Conservation (phyloP, 768 basidiomycete species). For the Pleurotus tuoliensis region DNA sequence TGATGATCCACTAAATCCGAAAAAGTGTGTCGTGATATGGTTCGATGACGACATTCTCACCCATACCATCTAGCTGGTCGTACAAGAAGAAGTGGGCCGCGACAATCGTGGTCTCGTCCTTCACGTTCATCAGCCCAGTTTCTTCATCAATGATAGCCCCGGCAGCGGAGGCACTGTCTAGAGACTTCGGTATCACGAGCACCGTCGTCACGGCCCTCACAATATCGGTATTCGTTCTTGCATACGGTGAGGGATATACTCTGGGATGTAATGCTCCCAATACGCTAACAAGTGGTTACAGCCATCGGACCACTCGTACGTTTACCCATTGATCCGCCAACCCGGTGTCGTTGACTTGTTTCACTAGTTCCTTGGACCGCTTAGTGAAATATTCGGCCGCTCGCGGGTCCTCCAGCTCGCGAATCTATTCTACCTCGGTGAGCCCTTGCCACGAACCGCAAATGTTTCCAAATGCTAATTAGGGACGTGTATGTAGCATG, state of each 20-base stretch:
- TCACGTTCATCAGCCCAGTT: constrained; percentile 66
- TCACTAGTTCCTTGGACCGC: constrained; percentile 44
- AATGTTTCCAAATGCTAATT: neutral
- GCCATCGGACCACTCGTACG: constrained; percentile 49
- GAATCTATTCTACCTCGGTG: constrained; percentile 68
- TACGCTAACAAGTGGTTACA: constrained; percentile 16
- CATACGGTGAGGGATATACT: constrained; percentile 43
- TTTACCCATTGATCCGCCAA: neutral
- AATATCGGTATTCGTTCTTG: constrained; percentile 49
- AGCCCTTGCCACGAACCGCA: neutral
- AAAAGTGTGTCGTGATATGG: constrained; percentile 49
- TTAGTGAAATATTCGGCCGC: constrained; percentile 72
- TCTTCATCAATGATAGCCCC: constrained; percentile 77
- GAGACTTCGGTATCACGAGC: constrained; percentile 52
- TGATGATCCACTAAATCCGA: constrained; percentile 54
- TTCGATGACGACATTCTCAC: neutral
- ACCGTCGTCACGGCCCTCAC: constrained; percentile 48
- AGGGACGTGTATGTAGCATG: constrained; percentile 31
- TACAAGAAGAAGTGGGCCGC: constrained; percentile 59
- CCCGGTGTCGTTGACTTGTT: constrained; percentile 10
- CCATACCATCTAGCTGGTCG: constrained; percentile 42
- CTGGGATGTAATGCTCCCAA: neutral
- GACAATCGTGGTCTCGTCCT: constrained; percentile 59
- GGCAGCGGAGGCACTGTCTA: constrained; percentile 46
- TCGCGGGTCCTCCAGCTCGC: constrained; percentile 55